Evolutionary conservation across 129 eudicot species (phyloP), one percentile per base, ranked within the genome.

Genomic region (Deinandra increscens): DNA sequence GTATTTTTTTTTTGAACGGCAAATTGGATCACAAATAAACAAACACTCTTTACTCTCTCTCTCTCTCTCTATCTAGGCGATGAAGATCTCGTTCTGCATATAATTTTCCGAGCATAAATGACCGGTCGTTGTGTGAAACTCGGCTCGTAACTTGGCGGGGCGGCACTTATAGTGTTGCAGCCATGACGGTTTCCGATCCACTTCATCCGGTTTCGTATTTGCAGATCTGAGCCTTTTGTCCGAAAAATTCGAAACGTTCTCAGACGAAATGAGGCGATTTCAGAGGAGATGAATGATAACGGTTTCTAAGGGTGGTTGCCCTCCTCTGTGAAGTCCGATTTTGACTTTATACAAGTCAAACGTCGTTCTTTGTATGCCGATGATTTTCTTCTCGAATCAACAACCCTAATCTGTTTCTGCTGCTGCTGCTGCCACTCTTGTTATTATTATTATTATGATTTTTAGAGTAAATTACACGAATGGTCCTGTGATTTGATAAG

Each of bases 231-330:
- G 56, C 56, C 56, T 3, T 11, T 49, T 5, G 4, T 36, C 23
- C 23, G 10, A 56, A 56, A 26, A 23, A 10, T 26, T 1, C 31
- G 31, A 26, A 1, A 1, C 31, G 31, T 26, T 26, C 31, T 41
- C 51, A 12, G 33, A 64, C 17, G 36, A 18, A 41, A 64, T 41
- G 51, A 39, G 51, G 69, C 69, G 4, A 20, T 26, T 26, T 26
- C 17, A 65, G 41, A 39, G 20, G 55, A 13, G 29, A 43, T 20
- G 70, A 26, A 26, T 1, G 31, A 26, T 1, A 26, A 26, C 3
- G 31, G 70, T 65, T 43, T 65, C 13, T 65, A 65, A 44, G 69
- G 69, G 53, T 64, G 19, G 54, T 64, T 64, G 69, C 54, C 55
- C 55, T 10, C 70, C 22, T 43, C 55, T 42, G 54, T 0, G n/a